Percentiles rank a stretch among this genome's conserved stretches.
Conservation (phyloP, 441 rosid genomes). For the Gossypium davidsonii region DNA sequence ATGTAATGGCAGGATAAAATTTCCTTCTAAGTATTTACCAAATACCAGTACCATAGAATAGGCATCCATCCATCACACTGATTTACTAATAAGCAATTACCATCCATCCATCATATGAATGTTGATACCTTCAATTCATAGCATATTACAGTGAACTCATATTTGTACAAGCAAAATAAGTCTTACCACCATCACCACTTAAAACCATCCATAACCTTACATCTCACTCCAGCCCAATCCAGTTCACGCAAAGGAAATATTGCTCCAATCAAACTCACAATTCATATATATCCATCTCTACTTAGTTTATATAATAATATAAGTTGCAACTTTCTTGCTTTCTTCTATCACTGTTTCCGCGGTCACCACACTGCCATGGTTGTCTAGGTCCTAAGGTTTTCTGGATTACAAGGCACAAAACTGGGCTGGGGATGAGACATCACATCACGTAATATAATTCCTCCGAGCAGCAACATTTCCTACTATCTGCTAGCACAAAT, state of each 20-base stretch:
- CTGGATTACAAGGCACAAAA: neutral
- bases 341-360: neutral
- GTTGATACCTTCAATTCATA: neutral
- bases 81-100: neutral
- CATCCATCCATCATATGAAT: neutral
- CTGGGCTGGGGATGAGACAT: neutral
- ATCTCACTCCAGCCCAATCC: neutral
- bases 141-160: neutral
- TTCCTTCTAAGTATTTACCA: neutral
- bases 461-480: conserved; percentile 2
- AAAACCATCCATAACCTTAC: neutral
- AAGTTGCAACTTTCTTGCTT: neutral
- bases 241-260: neutral
- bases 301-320: neutral
- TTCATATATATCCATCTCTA: neutral
- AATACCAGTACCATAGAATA: neutral
- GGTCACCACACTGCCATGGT: neutral
- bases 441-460: neutral
- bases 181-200: neutral
- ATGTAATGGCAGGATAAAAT: neutral
- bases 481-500: conserved; percentile 8
- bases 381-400: neutral
- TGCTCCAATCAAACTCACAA: neutral
- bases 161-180: neutral
- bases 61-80: neutral